phyloP scores from a whole-genome alignment of 306 rosid species.

The apple (Malus domestica) region DNA sequence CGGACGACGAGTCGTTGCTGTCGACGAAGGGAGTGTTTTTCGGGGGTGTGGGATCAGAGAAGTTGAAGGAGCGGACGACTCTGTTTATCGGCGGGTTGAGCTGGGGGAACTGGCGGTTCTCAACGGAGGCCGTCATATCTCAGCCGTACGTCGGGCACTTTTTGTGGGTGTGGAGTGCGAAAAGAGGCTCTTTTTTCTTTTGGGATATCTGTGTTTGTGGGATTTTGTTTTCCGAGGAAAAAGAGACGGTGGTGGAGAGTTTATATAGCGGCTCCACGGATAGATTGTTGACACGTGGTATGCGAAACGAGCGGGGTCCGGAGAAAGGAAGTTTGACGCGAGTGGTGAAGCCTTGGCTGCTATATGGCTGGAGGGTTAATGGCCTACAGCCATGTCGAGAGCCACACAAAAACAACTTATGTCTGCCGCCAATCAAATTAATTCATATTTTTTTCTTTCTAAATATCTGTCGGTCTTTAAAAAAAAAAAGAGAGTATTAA shows the following conservation, averaged over 20 bases:
- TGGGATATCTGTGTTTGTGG: neutral
- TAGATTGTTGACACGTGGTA: neutral
- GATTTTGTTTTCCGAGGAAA: neutral
- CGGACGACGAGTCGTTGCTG: slow-evolving; percentile 10
- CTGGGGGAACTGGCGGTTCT: slow-evolving; percentile 36
- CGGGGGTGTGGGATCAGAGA: slow-evolving; percentile 1
- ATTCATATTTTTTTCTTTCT: neutral
- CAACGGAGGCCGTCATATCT: slow-evolving; percentile 59
- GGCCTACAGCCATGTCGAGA: neutral
- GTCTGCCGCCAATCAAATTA: neutral
- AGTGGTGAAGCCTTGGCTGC: neutral
- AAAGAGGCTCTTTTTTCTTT: neutral
- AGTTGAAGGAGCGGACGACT: slow-evolving; percentile 32
- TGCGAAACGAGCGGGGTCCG: neutral
- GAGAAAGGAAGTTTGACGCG: neutral
- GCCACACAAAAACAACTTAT: neutral
- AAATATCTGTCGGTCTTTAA: neutral
- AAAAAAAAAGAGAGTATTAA: no score
- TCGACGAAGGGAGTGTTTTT: neutral
- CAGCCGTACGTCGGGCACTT: neutral
- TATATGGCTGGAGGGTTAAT: neutral
- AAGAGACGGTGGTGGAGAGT: neutral
- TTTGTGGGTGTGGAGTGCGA: neutral
- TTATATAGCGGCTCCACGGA: neutral
- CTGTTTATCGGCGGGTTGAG: slow-evolving; percentile 30